Evolutionary conservation across 805 yeast genomes (phyloP).

Genomic region (Wickerhamia fluorescens): DNA sequence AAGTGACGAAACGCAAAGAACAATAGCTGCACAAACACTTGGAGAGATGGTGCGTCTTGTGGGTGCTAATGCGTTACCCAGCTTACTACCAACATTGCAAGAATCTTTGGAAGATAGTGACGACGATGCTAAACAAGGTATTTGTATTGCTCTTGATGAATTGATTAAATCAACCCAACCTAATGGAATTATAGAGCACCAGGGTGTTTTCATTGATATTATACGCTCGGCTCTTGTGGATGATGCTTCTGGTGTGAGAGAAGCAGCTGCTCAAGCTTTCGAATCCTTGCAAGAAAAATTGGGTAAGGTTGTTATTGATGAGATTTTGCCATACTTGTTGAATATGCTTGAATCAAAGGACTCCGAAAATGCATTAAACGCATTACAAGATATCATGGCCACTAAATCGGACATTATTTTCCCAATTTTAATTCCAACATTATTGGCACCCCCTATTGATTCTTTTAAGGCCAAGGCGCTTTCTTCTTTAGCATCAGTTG

Average conservation of each 20-base stretch:
- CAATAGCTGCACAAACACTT: conserved; percentile 85
- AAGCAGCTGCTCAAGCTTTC: conserved; percentile 86
- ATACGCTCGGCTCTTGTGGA: conserved; percentile 78
- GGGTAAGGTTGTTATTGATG: conserved; percentile 84
- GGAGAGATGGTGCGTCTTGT: conserved; percentile 94
- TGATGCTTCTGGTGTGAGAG: conserved; percentile 65
- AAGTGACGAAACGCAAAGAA: conserved; percentile 69
- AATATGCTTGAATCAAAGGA: conserved; percentile 50
- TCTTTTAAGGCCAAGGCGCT: conserved; percentile 80
- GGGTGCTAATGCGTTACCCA: conserved; percentile 79
- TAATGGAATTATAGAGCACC: conserved; percentile 56
- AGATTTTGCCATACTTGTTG: conserved; percentile 77
- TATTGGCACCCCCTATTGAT: conserved; percentile 76
- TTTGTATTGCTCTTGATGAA: conserved; percentile 87
- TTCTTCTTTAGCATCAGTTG: conserved; percentile 82
- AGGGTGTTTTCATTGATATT: conserved; percentile 62
- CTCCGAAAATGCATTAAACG: conserved; percentile 71
- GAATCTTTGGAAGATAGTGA: conserved; percentile 48
- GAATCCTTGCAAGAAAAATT: conserved; percentile 77
- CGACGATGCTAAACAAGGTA: conserved; percentile 89
- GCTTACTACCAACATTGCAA: conserved; percentile 78
- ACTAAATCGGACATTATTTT: conserved; percentile 84
- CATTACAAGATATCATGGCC: conserved; percentile 87
- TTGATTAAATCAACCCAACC: conserved; percentile 67
- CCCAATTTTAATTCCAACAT: conserved; percentile 86